Base-by-base conservation (phyloP, 305 asterid species). In the Solanum chacoense region DNA sequence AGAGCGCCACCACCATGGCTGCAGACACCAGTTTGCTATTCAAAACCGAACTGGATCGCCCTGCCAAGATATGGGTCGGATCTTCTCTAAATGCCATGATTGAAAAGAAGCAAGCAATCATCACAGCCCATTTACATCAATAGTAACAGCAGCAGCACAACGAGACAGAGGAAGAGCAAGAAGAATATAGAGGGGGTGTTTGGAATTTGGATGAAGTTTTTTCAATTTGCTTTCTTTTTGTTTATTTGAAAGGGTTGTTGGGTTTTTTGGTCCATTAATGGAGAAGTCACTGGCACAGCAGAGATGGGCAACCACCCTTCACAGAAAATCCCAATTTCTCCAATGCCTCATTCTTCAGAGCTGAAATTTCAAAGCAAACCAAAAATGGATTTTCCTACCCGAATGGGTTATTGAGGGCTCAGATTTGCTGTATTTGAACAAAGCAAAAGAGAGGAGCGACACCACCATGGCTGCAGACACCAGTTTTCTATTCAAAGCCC, bases 271-370 rank as follows among this genome's bases (percentile, higher is more conserved):
- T 32, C 8, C 28, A 84, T 5, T 12, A 45, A 20, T 71, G 88
- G 31, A 18, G 24, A 87, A 31, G 37, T 75, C 85, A 74, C 18
- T 11, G 75, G 75, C 89, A 76, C 18, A 2, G 85, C 75, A 71
- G 90, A 85, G 73, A 88, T 65, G 85, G 90, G 90, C 88, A 91
- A 89, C 89, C 91, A 88, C 90, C 90, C 92, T 91, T 55, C 1
- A 20, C 31, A 84, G 31, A 24, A 91, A 77, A 87, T 87, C 89
- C 89, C 22, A 5, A 67, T 45, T 89, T 87, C 90, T 73, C 38
- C n/a, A 22, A 83, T 3, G 20, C 18, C 72, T 83, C 72, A 83
- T 83, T 83, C 72, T 50, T 18, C 85, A 29, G 37, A 80, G 69
- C 16, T 80, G 42, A 24, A 37, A n/a, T n/a, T 78, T 78, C 34